Evolutionary conservation across 345 rosid species (phyloP), one percentile per base, ranked within the genome.

Genomic region (Bruguiera gymnorhiza): DNA sequence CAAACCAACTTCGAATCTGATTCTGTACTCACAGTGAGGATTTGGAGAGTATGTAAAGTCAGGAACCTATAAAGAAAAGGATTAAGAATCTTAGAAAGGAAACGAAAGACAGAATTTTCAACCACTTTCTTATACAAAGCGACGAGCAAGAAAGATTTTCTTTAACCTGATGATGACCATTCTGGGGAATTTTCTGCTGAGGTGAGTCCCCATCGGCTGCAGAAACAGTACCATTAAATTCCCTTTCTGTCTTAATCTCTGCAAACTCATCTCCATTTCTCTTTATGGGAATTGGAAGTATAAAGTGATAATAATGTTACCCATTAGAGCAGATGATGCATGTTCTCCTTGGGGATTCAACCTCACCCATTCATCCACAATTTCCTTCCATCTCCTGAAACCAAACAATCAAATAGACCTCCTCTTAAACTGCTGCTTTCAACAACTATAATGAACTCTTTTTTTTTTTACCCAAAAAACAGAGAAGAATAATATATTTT

Each of bases 171-270:
- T 86, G 92, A 84, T 82, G 80, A 63, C 84, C 84, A 60, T 87
- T 87, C 70, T 84, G 96, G 50, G 75, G 69, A 84, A 84, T 58
- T 79, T 86, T 92, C 80, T 79, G 93, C 83, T 76, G 88, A 1
- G 98, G 97, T 46, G 98, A 96, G 78, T 90, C 96, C 77, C 90
- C 97, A 83, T 92, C 93, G 43, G 86, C 90, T 79, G 84, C 77
- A 76, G 75, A 70, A 67, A 63, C 39, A 54, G 6, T 53, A 59
- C 15, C n/a, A 36, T 57, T 61, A 69, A 71, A 67, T 56, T 26
- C 70, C 46, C 65, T 62, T 63, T 21, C 27, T 37, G 10, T 29
- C 48, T 70, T 72, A 63, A 76, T 43, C 55, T 53, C 37, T 52
- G 67, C 34, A 27, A 26, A 59, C 23, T 59, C 62, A 39, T 63